Conservation (phyloP, 2,329 filamentous ascomycete genomes). For the Botrytis hyacinthi region DNA sequence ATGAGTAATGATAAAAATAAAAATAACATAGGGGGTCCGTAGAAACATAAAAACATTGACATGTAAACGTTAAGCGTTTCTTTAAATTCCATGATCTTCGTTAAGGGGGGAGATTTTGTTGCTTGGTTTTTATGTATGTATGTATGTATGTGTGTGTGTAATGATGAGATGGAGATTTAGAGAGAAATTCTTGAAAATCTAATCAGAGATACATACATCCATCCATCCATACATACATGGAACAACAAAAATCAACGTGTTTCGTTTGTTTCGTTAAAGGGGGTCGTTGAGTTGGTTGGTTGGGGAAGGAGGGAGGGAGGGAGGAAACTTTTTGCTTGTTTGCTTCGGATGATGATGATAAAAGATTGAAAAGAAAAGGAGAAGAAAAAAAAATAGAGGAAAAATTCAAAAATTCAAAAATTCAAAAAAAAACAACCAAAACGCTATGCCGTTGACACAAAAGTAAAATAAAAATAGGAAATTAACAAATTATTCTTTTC, state of each 20-base stretch:
- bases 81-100: constrained; percentile 33
- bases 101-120: constrained; percentile 16
- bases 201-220: background rate
- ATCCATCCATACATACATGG: too few species aligned
- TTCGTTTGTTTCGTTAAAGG: constrained; percentile 22
- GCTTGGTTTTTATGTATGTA: too few species aligned
- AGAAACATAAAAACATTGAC: constrained; percentile 29
- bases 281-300: background rate
- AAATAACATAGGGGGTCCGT: constrained; percentile 7
- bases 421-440: background rate
- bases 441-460: constrained; percentile 8
- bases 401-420: too few species aligned
- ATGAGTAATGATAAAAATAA: constrained; percentile 27
- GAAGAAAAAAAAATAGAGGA: background rate
- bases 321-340: background rate
- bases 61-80: constrained; percentile 11
- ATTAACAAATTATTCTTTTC: background rate
- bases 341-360: background rate
- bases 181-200: too few species aligned
- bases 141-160: too few species aligned
- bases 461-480: background rate
- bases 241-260: background rate
- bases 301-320: too few species aligned
- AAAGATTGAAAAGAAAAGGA: background rate
- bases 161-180: too few species aligned